Base-by-base conservation (phyloP, 2,329 filamentous ascomycete genomes). In the Hypoxylon sp. region DNA sequence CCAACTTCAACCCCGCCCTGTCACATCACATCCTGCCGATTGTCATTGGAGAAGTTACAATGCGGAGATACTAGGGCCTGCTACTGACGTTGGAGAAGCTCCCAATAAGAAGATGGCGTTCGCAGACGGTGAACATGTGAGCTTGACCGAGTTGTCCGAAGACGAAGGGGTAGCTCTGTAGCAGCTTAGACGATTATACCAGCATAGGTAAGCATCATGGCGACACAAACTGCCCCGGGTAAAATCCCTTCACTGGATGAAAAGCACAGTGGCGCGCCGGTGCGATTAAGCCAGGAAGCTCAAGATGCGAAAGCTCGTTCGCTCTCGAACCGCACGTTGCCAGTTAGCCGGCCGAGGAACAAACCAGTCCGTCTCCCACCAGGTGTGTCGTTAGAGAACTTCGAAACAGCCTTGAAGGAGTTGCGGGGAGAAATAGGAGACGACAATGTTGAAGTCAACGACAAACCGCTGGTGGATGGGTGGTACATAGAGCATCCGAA, bases 361-460 rank as follows among this genome's bases (percentile, higher is more conserved):
- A 53, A 49, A 1, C 60, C 70, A 3, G 53, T 76, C 5, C 70
- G 72, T 25, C 74, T 77, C 14, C 76, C 76, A 14, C 75, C 75
- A 25, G 75, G 73, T 23, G 71, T 73, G 6, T 72, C 73, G 0
- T 46, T 36, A 2, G 73, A 73, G 3, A 36, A 57, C 5, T 78
- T 78, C 41, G 65, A 73, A 28, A 53, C 52, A 1, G 80, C 79
- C 1, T 70, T 80, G 41, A 70, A 72, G 5, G 79, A 80, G 34
- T 63, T 82, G 28, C 65, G 62, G 0, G 49, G 51, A 5, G 68
- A 72, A 11, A 69, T 81, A 19, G 76, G 75, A 3, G 57, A 63
- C n/a, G 65, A 51, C 7, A 67, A 70, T 34, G 69, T 73, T 9
- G 67, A 69, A 48, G 58, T 73, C 14, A 73, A 69, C 14, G 69